A percentile compares a stretch with the other conserved stretches of the same genome.
Conservation (phyloP, 345 rosid genomes). For the Aegle marmelos region DNA sequence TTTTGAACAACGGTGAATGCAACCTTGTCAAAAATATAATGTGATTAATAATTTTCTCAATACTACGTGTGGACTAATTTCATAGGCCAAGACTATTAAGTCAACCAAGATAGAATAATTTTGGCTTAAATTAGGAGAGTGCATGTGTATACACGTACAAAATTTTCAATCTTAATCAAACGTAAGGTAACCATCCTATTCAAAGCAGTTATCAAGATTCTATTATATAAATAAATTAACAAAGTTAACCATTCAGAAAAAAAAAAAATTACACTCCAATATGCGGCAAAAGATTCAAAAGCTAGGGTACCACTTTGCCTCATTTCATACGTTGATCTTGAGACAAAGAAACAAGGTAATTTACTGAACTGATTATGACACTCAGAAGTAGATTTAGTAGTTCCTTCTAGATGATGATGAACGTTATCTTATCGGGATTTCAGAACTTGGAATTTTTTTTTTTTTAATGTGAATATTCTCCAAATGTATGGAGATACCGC, state of each 20-base stretch:
- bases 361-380: not conserved
- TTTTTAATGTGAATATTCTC: not conserved
- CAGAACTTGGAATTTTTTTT: not conserved
- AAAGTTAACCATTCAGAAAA: no score
- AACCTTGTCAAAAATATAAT: not conserved
- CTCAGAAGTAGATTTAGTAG: not conserved
- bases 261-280: not conserved
- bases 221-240: not conserved
- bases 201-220: not conserved
- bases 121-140: not conserved
- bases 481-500: not conserved
- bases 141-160: not conserved
- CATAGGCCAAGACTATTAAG: slow-evolving; percentile 8
- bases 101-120: not conserved
- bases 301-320: not conserved
- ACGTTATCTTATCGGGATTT: not conserved
- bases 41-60: not conserved
- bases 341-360: not conserved
- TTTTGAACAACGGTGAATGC: not conserved
- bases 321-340: not conserved
- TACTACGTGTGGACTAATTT: slow-evolving; percentile 7
- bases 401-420: not conserved
- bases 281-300: not conserved
- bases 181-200: not conserved
- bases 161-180: not conserved